A percentile compares a stretch with the other conserved stretches of the same genome.
Conservation (phyloP, 345 rosid genomes). For the Rubroshorea leprosula region DNA sequence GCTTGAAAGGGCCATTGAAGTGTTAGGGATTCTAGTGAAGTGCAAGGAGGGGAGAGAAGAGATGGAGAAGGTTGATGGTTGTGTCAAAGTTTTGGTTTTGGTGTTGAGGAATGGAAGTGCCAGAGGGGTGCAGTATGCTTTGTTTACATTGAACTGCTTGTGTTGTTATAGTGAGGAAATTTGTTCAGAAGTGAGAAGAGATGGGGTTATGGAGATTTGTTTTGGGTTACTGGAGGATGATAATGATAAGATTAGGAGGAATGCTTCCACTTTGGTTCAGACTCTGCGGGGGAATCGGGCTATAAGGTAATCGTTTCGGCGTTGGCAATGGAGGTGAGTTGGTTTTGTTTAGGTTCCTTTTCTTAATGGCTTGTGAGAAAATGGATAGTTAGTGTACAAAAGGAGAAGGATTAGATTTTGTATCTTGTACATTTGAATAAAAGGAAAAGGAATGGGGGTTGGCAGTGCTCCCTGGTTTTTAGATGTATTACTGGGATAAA, state of each 20-base stretch:
- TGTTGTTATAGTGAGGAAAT: constrained; percentile 49
- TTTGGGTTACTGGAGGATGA: constrained; percentile 60
- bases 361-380: constrained; percentile 20
- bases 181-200: constrained; percentile 38
- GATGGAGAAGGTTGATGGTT: constrained; percentile 51
- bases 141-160: constrained; percentile 59
- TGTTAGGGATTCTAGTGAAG: constrained; percentile 75
- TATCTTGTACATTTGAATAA: constrained; percentile 51
- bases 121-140: constrained; percentile 65
- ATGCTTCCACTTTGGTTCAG: constrained; percentile 57
- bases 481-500: constrained; percentile 21
- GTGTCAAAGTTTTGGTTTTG: constrained; percentile 51
- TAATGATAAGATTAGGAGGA: constrained; percentile 75
- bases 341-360: constrained; percentile 18
- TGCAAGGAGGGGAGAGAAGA: constrained; percentile 85
- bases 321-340: constrained; percentile 38
- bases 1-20: constrained; percentile 81
- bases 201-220: constrained; percentile 64
- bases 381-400: constrained; percentile 56
- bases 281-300: constrained; percentile 40
- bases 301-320: constrained; percentile 19
- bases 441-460: constrained; percentile 14
- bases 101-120: constrained; percentile 54
- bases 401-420: constrained; percentile 30
- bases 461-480: constrained; percentile 16